Conservation (phyloP, 2,329 filamentous ascomycete species). For the Ramularia endophylla region DNA sequence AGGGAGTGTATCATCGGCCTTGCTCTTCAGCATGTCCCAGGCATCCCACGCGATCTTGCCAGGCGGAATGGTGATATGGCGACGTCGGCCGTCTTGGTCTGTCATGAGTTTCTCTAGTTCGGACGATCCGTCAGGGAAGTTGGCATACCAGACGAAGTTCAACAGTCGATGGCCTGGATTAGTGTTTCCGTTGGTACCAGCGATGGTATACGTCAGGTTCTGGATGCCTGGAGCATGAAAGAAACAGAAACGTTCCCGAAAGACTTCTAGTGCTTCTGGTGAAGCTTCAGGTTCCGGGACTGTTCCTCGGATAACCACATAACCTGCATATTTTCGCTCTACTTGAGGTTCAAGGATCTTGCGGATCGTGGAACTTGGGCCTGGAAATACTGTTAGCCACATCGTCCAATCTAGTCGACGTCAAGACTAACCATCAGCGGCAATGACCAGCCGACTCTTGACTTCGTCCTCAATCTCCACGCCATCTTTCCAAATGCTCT, state of each 20-base stretch:
- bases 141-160: constrained; percentile 45
- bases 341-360: constrained; percentile 26
- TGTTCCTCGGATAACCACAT: constrained; percentile 30
- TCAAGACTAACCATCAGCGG: constrained; percentile 36
- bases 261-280: constrained; percentile 28
- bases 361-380: constrained; percentile 26
- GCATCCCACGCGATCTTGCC: constrained; percentile 35
- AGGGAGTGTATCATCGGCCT: constrained; percentile 29
- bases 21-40: constrained; percentile 36
- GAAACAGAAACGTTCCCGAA: constrained; percentile 38
- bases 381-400: background rate
- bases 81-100: constrained; percentile 35
- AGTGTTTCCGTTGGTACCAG: constrained; percentile 36
- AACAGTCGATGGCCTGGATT: constrained; percentile 37
- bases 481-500: constrained; percentile 17
- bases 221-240: constrained; percentile 34
- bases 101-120: constrained; percentile 40
- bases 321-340: constrained; percentile 29
- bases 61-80: constrained; percentile 39
- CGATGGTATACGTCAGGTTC: constrained; percentile 40
- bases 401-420: too few species aligned
- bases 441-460: constrained; percentile 37
- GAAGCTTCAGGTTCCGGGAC: constrained; percentile 31
- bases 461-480: constrained; percentile 14
- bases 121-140: constrained; percentile 32